Evolutionary conservation across 2,329 filamentous ascomycete genomes (phyloP).

Genomic region (Diatrype stigma): DNA sequence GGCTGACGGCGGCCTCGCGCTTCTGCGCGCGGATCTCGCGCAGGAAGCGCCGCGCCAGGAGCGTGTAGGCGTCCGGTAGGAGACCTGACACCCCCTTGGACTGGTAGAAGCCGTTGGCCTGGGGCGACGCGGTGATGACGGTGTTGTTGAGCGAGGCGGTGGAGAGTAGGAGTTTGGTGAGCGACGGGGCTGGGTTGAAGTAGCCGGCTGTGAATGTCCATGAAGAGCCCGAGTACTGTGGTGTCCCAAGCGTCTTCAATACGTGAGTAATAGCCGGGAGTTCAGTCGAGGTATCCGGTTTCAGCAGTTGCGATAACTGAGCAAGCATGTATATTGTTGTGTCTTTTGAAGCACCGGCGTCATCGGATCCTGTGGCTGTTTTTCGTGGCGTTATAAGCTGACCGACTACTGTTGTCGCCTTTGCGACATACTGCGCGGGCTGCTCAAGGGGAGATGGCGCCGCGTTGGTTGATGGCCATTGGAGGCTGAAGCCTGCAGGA

Average conservation of each 20-base stretch:
- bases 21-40: conserved; percentile 46
- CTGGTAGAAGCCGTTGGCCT: conserved; percentile 92
- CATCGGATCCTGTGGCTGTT: conserved; percentile 21
- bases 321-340: conserved; percentile 82
- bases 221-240: conserved; percentile 62
- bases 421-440: conserved; percentile 63
- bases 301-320: conserved; percentile 81
- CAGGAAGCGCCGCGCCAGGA: conserved; percentile 79
- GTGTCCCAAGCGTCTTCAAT: conserved; percentile 61
- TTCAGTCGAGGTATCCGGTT: conserved; percentile 80
- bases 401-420: conserved; percentile 63
- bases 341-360: conserved; percentile 32
- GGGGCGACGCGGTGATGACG: conserved; percentile 86
- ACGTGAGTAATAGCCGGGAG: conserved; percentile 75
- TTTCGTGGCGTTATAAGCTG: conserved; percentile 59
- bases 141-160: conserved; percentile 69
- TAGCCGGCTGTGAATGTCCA: conserved; percentile 99
- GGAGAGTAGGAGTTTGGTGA: conserved; percentile 74
- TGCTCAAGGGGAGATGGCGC: conserved; percentile 70
- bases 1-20: conserved; percentile 54
- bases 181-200: conserved; percentile 88
- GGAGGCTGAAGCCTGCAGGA: conserved; percentile 53
- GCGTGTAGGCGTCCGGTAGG: conserved; percentile 86
- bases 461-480: conserved; percentile 73
- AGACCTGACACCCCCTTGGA: conserved; percentile 85